Base-by-base conservation (phyloP, 1,284 basidiomycete species). In the Porogramme epimiltina region DNA sequence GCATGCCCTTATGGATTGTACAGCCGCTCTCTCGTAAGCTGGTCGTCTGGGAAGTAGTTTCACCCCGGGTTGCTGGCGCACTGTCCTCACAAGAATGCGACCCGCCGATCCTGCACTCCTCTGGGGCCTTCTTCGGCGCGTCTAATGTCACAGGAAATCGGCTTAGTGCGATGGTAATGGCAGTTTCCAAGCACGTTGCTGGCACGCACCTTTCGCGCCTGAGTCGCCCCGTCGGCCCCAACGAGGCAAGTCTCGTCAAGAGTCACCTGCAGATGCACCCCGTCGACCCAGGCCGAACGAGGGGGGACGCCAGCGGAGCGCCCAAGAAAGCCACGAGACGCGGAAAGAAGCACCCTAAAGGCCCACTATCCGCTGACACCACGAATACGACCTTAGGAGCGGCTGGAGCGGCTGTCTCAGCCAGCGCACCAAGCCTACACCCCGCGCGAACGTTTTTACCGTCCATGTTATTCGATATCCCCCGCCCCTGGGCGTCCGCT, bases 1-100 rank as follows among this genome's bases (percentile, higher is more conserved):
- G 50, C 0, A 4, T 52, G 4, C 50, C 50, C 2, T 20, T n/a
- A 23, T 52, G 50, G 50, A 22, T 47, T n/a, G 3, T 52, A 2
- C 50, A 47, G 16, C 42, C 45, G 1, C 41, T 47, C 4, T 47
- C 50, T 5, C 10, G 3, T 5, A 15, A 33, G 3, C n/a, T 52
- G 3, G 20, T 16, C 1, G 28, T 52, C 16, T 52, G 45, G 41
- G 4, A 37, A 1, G 45, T 52, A 1, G 45, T 52, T 8, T 8
- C 28, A 15, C 15, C 28, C 28, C 8, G 9, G 8, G 28, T 15
- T 8, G 9, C 28, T 15, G 8, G 15, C 28, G 9, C 8, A 8
- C 23, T 42, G 3, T 42, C 50, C 1, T 4, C 15, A 13, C n/a
- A 25, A 2, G 25, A 3, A 13, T 26, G 19, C 6, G 18, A 44